Evolutionary conservation across 2,329 filamentous ascomycete species (phyloP).

Genomic region (Madurella mycetomatis): DNA sequence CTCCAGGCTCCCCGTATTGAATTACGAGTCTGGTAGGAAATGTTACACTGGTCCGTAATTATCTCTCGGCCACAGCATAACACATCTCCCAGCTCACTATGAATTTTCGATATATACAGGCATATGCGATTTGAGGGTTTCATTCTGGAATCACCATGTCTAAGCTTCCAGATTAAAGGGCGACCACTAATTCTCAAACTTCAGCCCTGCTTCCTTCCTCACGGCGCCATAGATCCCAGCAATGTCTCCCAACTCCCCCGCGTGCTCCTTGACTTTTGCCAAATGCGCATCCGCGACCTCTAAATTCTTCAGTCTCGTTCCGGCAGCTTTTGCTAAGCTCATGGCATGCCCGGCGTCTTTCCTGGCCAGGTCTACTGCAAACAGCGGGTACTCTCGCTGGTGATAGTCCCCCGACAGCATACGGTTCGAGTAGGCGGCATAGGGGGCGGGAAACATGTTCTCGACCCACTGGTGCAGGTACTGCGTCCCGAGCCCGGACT

Average conservation of each 20-base stretch:
- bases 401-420: slow-evolving; percentile 76
- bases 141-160: no score
- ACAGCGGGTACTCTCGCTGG: slow-evolving; percentile 71
- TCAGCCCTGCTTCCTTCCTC: slow-evolving; percentile 67
- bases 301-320: slow-evolving; percentile 58
- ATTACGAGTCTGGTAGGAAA: no score
- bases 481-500: slow-evolving; percentile 67
- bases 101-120: no score
- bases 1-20: neutral
- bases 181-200: slow-evolving; percentile 57
- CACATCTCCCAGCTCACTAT: no score
- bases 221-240: slow-evolving; percentile 78
- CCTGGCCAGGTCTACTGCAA: slow-evolving; percentile 73
- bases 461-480: slow-evolving; percentile 69
- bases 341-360: slow-evolving; percentile 78
- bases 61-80: no score
- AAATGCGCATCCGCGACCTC: slow-evolving; percentile 68
- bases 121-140: no score
- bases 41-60: no score
- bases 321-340: slow-evolving; percentile 58
- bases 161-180: neutral
- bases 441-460: slow-evolving; percentile 69
- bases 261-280: slow-evolving; percentile 60
- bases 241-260: slow-evolving; percentile 69
- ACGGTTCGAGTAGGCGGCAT: slow-evolving; percentile 67